Base-by-base conservation (phyloP, 805 yeast genomes). In the Saccharomycopsis sp. region DNA sequence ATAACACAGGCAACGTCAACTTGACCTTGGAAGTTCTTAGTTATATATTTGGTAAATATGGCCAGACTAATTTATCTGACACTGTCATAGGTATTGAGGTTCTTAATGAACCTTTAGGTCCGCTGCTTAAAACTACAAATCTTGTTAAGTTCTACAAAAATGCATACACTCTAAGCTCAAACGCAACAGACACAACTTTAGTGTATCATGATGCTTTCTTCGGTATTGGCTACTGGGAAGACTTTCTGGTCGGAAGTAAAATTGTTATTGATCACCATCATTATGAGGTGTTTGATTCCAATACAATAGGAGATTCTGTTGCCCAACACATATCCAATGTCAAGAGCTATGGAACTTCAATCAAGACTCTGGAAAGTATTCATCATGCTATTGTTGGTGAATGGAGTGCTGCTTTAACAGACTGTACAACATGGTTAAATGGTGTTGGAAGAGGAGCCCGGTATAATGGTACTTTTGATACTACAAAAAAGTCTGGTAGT, bases 341-440 rank as follows among this genome's bases (percentile, higher is more conserved):
- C 1, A 81, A 85, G 68, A 69, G 72, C 20, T 78, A 81, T 74
- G 83, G 81, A 53, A 58, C 70, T 59, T 68, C 73, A 56, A 72
- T 78, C 12, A 8, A n/a, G 19, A 19, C 3, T 47, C 60, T 67
- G 15, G 59, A 65, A 49, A 89, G 86, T 69, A 71, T 76, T 65
- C 89, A 87, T 70, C 87, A 93, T 89, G 79, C 80, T 56, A 77
- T 91, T 35, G 79, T 83, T 52, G 97, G 97, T 62, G 97, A 91
- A 75, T 92, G 93, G 89, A 77, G 89, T 23, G 96, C 91, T 12
- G 97, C 97, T 0, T 78, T 92, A 64, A 91, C 97, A 2, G 97
- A 92, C 73, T 92, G 97, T 75, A 82, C 94, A 3, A 78, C 78
- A 59, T 87, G 96, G 96, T 74, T 92, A 53, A 92, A 92, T 67